Base-by-base conservation (phyloP, 2,329 filamentous ascomycete species). In the Aspergillus fischeri region DNA sequence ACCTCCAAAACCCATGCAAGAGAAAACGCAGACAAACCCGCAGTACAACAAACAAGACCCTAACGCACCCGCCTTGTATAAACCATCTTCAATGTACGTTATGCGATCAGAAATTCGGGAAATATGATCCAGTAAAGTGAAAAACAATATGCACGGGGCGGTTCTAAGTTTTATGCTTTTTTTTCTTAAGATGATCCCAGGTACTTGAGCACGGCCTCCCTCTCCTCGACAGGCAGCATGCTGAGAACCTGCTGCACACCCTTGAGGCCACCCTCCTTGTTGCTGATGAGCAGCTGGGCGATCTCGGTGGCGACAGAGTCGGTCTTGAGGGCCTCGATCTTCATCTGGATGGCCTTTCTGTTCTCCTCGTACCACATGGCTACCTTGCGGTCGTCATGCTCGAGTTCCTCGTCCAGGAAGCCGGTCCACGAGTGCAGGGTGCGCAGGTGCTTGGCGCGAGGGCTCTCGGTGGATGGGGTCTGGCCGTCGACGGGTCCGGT, bases 341-440 rank as follows among this genome's bases (percentile, higher is more conserved):
- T 96, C 61, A 88, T 84, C 61, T 89, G 83, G 52, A 99, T 86
- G 44, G 80, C 78, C 81, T 93, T 91, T 71, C 91, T 83, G 79
- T 97, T 94, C 78, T 93, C 88, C 81, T 99, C 94, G 73, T 97
- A 97, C 94, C 94, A 99, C 67, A 88, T 83, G 3, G 92, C 91
- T 28, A 97, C 94, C 64, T 86, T 87, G 66, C 85, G 85, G 74
- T 99, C 94, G 61, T 91, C 86, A 58, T 82, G 83, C 55, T 89
- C 85, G 74, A 96, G 96, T 65, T 90, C 83, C 47, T 86, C 78
- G 57, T 76, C 74, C 41, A 78, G 62, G 49, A 97, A 81, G 50
- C 83, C 87, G 47, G 87, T 91, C 91, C 94, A 97, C 42, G 91
- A 88, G 75, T 88, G 85, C 49, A 99, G 84, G 61, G 88, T 85